These are phyloP conservation scores for Stephanodiscus triporus DNA, from an alignment of 108 stramenopile species.

Conservation along the genomic window DNA sequence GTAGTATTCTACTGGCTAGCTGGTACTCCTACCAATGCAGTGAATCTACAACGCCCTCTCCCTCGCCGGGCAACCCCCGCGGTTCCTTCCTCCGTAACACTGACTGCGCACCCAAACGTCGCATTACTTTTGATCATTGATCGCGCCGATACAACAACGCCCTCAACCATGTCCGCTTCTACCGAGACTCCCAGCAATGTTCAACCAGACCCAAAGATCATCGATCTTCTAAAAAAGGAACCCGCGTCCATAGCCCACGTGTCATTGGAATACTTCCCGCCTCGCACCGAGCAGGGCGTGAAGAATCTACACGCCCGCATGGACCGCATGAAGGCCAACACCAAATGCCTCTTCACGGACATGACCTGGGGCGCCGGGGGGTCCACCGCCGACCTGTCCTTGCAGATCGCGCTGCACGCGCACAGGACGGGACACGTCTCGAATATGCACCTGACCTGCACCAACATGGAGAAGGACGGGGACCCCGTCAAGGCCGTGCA, in stretches of 20 bases:
- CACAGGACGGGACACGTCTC: constrained; percentile 89
- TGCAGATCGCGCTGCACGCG: constrained; percentile 87
- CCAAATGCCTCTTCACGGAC: constrained; percentile 94
- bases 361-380: constrained; percentile 99
- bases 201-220: constrained; percentile 81
- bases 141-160: not conserved
- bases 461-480: constrained; percentile 94
- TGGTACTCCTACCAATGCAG: not conserved
- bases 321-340: constrained; percentile 85
- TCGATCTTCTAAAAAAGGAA: constrained; percentile 68
- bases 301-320: constrained; percentile 95
- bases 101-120: no score
- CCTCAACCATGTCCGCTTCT: constrained; percentile 8
- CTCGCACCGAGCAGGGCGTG: constrained; percentile 94
- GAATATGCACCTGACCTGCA: constrained; percentile 99
- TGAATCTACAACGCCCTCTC: no score
- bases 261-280: constrained; percentile 99
- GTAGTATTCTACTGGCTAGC: not conserved
- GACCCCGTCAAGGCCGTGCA: constrained; percentile 85
- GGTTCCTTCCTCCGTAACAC: no score
- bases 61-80: no score
- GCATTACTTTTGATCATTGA: no score
- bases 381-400: constrained; percentile 94
- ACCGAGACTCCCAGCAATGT: constrained; percentile 3
- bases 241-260: constrained; percentile 69